phyloP scores from a whole-genome alignment of 176 grass and related monocot genomes.

The Zoysia pacifica region DNA sequence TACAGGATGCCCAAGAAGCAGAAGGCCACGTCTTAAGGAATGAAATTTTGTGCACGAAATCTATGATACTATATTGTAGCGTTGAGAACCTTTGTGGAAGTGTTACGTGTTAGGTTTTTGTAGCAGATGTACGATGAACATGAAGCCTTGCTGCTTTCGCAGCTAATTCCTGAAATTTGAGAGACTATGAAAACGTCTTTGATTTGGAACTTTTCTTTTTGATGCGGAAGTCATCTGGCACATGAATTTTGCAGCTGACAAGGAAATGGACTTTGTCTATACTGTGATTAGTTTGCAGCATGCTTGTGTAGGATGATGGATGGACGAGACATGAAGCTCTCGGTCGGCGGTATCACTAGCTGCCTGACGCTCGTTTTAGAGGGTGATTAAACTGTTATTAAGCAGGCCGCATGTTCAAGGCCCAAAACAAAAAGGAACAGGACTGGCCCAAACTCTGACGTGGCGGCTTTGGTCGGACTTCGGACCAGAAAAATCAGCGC shows the following conservation, averaged over 20 bases:
- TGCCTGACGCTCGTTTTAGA: no score
- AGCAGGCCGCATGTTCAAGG: not conserved
- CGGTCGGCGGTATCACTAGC: no score
- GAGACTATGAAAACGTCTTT: not conserved
- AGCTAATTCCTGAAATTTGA: not conserved
- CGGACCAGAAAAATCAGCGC: constrained; percentile 14
- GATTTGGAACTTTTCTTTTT: not conserved
- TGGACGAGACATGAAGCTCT: no score
- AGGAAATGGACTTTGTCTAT: no score
- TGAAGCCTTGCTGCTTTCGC: constrained; percentile 9
- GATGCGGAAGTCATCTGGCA: no score
- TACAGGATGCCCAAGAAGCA: constrained; percentile 87
- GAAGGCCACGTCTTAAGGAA: constrained; percentile 35
- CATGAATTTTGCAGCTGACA: no score
- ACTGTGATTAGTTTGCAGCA: no score
- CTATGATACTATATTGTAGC: not conserved
- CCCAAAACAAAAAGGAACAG: not conserved
- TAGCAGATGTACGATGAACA: not conserved
- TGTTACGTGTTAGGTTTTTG: constrained; percentile 1
- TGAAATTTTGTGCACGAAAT: not conserved
- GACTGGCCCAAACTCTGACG: not conserved
- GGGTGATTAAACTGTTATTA: not conserved
- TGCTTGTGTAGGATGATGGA: no score
- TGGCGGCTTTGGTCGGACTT: not conserved
- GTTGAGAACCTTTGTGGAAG: not conserved